phyloP scores from a whole-genome alignment of 2,329 filamentous ascomycete genomes.

The Zasmidium cellare region DNA sequence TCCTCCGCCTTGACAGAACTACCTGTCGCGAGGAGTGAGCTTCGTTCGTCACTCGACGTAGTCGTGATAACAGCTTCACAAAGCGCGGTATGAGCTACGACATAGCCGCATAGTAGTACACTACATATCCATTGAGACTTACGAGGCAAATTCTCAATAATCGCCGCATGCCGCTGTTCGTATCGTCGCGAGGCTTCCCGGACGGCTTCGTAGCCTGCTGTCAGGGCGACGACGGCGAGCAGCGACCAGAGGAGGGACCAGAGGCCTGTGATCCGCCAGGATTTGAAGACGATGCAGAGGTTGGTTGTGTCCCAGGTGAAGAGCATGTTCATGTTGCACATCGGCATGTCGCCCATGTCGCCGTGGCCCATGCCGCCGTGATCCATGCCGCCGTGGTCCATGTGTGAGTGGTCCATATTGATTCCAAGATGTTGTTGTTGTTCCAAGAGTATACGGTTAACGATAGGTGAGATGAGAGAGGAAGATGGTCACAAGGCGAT shows the following conservation, averaged over 20 bases:
- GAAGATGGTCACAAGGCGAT: constrained; percentile 1
- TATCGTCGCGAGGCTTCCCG: constrained; percentile 76
- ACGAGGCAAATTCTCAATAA: constrained; percentile 44
- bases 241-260: constrained; percentile 78
- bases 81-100: constrained; percentile 4
- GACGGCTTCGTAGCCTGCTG: constrained; percentile 89
- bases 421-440: not conserved
- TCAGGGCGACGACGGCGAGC: constrained; percentile 75
- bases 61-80: not conserved
- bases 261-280: constrained; percentile 81
- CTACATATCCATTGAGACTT: constrained; percentile 24
- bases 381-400: constrained; percentile 19
- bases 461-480: no score
- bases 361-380: constrained; percentile 55
- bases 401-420: constrained; percentile 26
- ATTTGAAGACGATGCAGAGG: constrained; percentile 92
- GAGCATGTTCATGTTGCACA: constrained; percentile 90
- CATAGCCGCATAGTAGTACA: constrained; percentile 4
- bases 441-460: no score
- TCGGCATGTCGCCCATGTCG: constrained; percentile 54
- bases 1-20: constrained; percentile 47
- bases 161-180: constrained; percentile 58
- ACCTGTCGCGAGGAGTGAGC: constrained; percentile 61
- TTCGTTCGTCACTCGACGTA: constrained; percentile 46
- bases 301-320: constrained; percentile 95